Base-by-base conservation (phyloP, 2,329 filamentous ascomycete species). In the Aspergillus intermedius region DNA sequence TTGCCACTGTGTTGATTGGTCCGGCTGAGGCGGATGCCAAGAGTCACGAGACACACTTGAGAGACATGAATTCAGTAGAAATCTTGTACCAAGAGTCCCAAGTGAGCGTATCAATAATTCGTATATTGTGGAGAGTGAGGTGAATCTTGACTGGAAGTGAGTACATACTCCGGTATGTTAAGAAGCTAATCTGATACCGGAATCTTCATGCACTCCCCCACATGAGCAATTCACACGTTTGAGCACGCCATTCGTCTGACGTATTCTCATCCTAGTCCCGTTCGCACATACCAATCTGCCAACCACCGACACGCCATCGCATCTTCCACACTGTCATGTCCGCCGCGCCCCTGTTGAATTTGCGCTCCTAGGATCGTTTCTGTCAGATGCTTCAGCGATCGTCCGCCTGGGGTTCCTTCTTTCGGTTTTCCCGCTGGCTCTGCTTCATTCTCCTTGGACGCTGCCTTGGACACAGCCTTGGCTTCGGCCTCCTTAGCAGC, bases 271-370 rank as follows among this genome's bases (percentile, higher is more conserved):
- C 47, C 47, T 37, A 22, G 22, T 19, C n/a, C 42, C 17, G 13
- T 42, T 12, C 34, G n/a, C 34, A 69, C 52, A 45, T 69, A 65
- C 69, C 71, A 74, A 42, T 69, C 58, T 4, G 69, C 58, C 32
- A 77, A 48, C 49, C 76, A 72, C 10, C 74, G 59, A 3, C 67
- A 64, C 0, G 73, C 73, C 42, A 74, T 52, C 4, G 73, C 72
- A 51, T 77, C 74, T 53, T 77, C 73, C 13, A 74, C 42, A 46
- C 71, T 75, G 51, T 75, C 70, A 47, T 75, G 73, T 2, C 60
- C 62, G 7, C 59, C 53, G 7, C 49, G 25, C 1, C 42, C 47
- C n/a, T 46, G 46, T 48, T 65, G 62, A 9, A 68, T 61, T 1
- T 54, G 28, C 3, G 57, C 54, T 4, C 51, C 51, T 15, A 64